Evolutionary conservation across 2,329 filamentous ascomycete species (phyloP), one percentile per base, ranked within the genome.

Genomic region (Atkinsonella texensis): DNA sequence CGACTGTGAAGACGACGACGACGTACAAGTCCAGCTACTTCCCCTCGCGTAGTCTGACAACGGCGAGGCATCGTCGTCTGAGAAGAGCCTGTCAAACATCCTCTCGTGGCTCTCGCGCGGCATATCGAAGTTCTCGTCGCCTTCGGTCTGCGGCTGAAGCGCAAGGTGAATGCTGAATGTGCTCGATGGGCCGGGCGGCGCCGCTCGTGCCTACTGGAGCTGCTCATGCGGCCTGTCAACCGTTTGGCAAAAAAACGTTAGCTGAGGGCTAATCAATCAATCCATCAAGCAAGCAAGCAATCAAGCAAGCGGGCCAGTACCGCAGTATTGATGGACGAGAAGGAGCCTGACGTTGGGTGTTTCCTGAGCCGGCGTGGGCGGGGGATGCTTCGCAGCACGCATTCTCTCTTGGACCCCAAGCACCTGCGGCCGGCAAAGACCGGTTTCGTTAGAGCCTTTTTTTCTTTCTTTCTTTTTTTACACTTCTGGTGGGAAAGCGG

Each of bases 141-240:
- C 56, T 10, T 74, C 69, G 6, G 68, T 62, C 35, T 60, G 63
- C 6, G 62, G 63, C 0, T 71, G 64, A 58, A 79, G 68, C 50
- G 70, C 66, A 59, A 76, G 76, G 64, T 79, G 70, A 59, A 77
- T 76, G 57, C 69, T 74, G 59, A 77, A 76, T 15, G 71, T 78
- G 66, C 72, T 72, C 56, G 72, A 70, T 0, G 71, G 70, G 3
- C 66, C 66, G 3, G 72, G 63, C 12, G 53, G 55, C 11, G 47
- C 65, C 6, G 60, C 61, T 35, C 57, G 62, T 46, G 54, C 52
- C 18, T 17, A 41, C 18, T 18, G 12, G 8, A 38, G 28, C 7
- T 35, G 38, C 7, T 41, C 51, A 15, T 45, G 31, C 23, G 20
- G 20, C 8, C n/a, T n/a, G n/a, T n/a, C n/a, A n/a, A n/a, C n/a